Evolutionary conservation across 176 grass and related monocot genomes (phyloP).

Genomic region (Oryza brachyantha): DNA sequence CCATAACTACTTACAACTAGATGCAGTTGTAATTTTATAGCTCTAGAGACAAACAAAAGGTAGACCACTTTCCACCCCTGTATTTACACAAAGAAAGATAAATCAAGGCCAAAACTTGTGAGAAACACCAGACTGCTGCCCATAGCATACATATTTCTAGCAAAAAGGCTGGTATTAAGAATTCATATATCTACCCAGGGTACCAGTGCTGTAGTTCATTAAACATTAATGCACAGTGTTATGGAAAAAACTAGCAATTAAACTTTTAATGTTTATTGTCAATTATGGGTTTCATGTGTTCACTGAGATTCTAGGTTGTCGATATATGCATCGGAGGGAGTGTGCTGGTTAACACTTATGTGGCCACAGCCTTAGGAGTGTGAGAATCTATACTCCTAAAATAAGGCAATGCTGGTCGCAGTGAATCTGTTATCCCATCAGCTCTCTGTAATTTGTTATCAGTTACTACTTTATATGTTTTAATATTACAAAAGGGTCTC

Average conservation of each 20-base stretch:
- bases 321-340: too few relatives aligned
- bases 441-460: too few relatives aligned
- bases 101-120: background rate
- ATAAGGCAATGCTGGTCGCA: too few relatives aligned
- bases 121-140: conserved; percentile 1
- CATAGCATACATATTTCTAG: background rate
- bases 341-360: too few relatives aligned
- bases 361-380: too few relatives aligned
- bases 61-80: background rate
- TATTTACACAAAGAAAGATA: background rate
- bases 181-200: conserved; percentile 13
- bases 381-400: conserved; percentile 10
- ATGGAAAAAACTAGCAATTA: background rate
- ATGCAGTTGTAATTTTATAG: background rate
- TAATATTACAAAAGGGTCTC: too few relatives aligned
- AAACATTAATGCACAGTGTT: background rate
- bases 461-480: too few relatives aligned
- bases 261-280: background rate
- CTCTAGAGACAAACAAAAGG: conserved; percentile 2
- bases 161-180: background rate
- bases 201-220: background rate
- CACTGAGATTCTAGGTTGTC: too few relatives aligned
- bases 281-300: background rate
- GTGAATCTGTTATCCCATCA: too few relatives aligned
- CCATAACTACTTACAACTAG: too few relatives aligned